phyloP scores from a whole-genome alignment of 148 eudicot species.

The Salicornia ramosissima region DNA sequence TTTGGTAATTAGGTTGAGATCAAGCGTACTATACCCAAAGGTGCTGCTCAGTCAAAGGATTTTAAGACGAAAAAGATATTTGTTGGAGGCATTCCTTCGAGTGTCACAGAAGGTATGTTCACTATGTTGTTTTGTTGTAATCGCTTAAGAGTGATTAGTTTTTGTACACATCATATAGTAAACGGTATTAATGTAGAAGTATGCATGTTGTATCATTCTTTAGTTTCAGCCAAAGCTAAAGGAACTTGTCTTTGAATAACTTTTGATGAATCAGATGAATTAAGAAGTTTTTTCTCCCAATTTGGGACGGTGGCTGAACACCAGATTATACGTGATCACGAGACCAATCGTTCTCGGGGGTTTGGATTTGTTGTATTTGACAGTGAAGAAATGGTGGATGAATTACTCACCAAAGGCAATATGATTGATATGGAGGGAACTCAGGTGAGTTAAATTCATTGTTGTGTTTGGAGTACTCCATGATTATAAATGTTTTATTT shows the following conservation, averaged over 20 bases:
- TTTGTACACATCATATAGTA: not conserved
- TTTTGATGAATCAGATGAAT: constrained; percentile 38
- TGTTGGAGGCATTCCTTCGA: constrained; percentile 73
- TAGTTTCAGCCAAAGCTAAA: not conserved
- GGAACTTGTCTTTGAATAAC: constrained; percentile 13
- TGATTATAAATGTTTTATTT: constrained; percentile 9
- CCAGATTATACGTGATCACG: constrained; percentile 69
- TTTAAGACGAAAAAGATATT: constrained; percentile 77
- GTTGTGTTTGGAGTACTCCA: constrained; percentile 6
- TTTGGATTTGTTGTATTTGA: constrained; percentile 76
- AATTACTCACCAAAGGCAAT: constrained; percentile 49
- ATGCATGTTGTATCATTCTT: not conserved
- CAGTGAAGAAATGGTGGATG: constrained; percentile 49
- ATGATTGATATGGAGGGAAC: constrained; percentile 63
- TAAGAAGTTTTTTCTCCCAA: constrained; percentile 63
- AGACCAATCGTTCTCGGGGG: constrained; percentile 67
- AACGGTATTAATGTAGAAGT: no score
- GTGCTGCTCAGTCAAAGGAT: constrained; percentile 54
- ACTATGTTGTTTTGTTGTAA: no score
- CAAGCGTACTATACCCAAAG: constrained; percentile 75
- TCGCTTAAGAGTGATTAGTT: not conserved
- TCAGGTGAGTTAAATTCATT: constrained; percentile 41
- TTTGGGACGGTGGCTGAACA: constrained; percentile 65
- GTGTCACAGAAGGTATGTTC: constrained; percentile 52
- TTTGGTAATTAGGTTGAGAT: constrained; percentile 55